Base-by-base conservation (phyloP, 2,329 filamentous ascomycete species). In the Hymenoscyphus linearis region DNA sequence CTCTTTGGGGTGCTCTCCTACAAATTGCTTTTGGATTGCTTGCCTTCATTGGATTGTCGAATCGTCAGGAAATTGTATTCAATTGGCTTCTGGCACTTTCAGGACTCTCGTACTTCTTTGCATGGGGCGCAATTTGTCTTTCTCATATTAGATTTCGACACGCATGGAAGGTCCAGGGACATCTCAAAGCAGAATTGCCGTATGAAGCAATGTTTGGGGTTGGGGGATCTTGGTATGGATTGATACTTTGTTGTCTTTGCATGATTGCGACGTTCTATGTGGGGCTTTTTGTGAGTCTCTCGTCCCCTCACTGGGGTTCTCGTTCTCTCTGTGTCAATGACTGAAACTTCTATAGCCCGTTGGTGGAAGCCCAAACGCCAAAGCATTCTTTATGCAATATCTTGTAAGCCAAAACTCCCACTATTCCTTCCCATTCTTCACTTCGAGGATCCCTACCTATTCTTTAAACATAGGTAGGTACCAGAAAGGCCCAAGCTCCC, bases 61-160 rank as follows among this genome's bases (percentile, higher is more conserved):
- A 26, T 65, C 73, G 72, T 60, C 75, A 72, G 64, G 72, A 67
- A 27, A 74, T 74, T 1, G 78, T 84, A 60, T 88, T 88, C 75
- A 77, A 77, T 69, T 88, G 85, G 85, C 80, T 88, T 60, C 77
- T 90, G 55, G 81, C 88, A 0, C 81, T 92, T 25, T 89, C 87
- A 0, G 88, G 87, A 56, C 82, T 91, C 13, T 84, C 85, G 0
- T 86, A 84, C 64, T 84, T 92, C 72, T 89, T 91, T 74, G 87
- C 87, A 35, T 92, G 88, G 88, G 85, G 82, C 44, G 85, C 80
- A 60, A 85, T 86, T 70, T 86, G 83, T 72, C 73, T 85, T 1
- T 78, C 83, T 0, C 84, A 87, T 70, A 87, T 87, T 71, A 83
- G 85, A 57, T 87, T 87, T 80, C 81, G 85, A 63, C 72, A 79